A percentile compares a stretch with the other conserved stretches of the same genome.
Conservation (phyloP, 1,284 basidiomycete genomes). For the Amylostereum areolatum region DNA sequence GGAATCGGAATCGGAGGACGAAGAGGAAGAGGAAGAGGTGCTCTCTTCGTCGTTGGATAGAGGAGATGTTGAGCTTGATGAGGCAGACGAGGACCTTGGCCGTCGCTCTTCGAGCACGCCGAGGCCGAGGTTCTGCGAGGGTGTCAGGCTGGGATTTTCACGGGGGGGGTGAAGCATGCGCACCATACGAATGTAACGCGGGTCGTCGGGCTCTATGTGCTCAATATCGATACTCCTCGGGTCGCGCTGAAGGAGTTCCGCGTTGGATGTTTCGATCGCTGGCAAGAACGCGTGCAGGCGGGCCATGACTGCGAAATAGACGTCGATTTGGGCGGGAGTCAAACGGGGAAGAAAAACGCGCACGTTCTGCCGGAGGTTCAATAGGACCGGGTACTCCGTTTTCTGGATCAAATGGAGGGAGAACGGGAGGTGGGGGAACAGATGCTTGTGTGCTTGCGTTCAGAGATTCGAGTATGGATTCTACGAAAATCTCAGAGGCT, state of each 20-base stretch:
- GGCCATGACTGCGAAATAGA: slow-evolving; percentile 41
- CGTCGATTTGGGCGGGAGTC: slow-evolving; percentile 1
- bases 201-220: slow-evolving; percentile 38
- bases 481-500: slow-evolving; percentile 11
- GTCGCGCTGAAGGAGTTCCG: slow-evolving; percentile 38
- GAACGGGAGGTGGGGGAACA: background rate
- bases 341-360: slow-evolving; percentile 12
- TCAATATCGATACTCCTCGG: slow-evolving; percentile 62
- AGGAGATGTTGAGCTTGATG: slow-evolving; percentile 12
- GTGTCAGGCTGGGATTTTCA: slow-evolving; percentile 2
- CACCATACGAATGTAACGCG: slow-evolving; percentile 63
- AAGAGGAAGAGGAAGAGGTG: slow-evolving; percentile 11
- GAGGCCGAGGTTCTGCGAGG: slow-evolving; percentile 54
- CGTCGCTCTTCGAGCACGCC: slow-evolving; percentile 52
- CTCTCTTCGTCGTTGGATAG: too few relatives aligned
- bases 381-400: slow-evolving; percentile 19
- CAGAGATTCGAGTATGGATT: slow-evolving; percentile 21
- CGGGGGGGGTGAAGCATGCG: slow-evolving; percentile 14
- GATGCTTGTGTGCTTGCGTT: slow-evolving; percentile 10
- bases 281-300: slow-evolving; percentile 62
- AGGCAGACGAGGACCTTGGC: slow-evolving; percentile 10
- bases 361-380: slow-evolving; percentile 26
- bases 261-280: slow-evolving; percentile 56
- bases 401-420: slow-evolving; percentile 19
- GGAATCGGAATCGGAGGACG: slow-evolving; percentile 4